A percentile compares a stretch with the other conserved stretches of the same genome.
phyloP scores from a whole-genome alignment of 2,329 filamentous ascomycete species.

The Trichoderma cornu-damae region DNA sequence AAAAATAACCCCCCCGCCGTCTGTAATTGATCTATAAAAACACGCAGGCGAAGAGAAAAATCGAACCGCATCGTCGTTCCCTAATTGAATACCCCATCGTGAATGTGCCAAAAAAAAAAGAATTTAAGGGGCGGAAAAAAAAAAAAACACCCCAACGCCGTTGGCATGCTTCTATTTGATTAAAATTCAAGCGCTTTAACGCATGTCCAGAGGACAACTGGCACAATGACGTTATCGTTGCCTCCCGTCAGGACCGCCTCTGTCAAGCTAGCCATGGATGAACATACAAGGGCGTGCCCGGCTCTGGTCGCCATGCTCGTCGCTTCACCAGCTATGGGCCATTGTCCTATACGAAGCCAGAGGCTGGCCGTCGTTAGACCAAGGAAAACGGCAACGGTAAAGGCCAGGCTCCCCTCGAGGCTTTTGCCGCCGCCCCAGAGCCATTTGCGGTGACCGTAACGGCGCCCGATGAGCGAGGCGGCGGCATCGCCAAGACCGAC shows the following conservation, averaged over 20 bases:
- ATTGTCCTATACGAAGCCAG: slow-evolving; percentile 75
- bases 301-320: slow-evolving; percentile 32
- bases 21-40: not conserved
- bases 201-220: slow-evolving; percentile 85
- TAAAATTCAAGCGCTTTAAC: slow-evolving; percentile 69
- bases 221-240: slow-evolving; percentile 97
- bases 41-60: not conserved
- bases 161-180: slow-evolving; percentile 18
- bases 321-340: slow-evolving; percentile 53
- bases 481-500: slow-evolving; percentile 94
- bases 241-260: slow-evolving; percentile 94
- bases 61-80: not conserved
- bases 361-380: slow-evolving; percentile 65
- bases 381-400: slow-evolving; percentile 69
- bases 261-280: slow-evolving; percentile 76
- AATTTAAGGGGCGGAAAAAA: too few relatives aligned
- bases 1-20: too few relatives aligned
- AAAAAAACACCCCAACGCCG: slow-evolving; percentile 21
- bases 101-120: not conserved
- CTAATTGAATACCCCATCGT: not conserved
- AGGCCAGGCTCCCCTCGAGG: slow-evolving; percentile 79
- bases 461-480: slow-evolving; percentile 80
- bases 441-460: slow-evolving; percentile 87
- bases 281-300: slow-evolving; percentile 68
- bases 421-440: slow-evolving; percentile 96